Evolutionary conservation across 768 basidiomycete genomes (phyloP), one percentile per base, ranked within the genome.

Genomic region (Psilocybe tampanensis): DNA sequence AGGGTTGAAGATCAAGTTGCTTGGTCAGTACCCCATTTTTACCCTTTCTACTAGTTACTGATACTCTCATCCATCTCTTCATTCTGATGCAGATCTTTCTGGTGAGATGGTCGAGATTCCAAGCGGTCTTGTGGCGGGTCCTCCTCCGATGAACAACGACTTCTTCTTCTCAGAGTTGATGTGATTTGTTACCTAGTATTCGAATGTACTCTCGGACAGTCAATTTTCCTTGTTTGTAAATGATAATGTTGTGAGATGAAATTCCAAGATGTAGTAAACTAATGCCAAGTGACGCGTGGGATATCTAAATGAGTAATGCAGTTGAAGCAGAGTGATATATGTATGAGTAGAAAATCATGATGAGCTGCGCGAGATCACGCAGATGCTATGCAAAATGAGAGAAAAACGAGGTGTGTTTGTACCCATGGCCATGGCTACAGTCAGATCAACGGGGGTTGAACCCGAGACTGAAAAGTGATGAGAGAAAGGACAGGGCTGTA

Each of bases 21-120:
- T 95, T 33, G 91, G 92, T 91, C 58, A 45, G 86, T 74, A 29
- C 29, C 15, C 29, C 29, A 9, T 9, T 29, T 9, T 29, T 29
- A 26, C 54, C 44, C 29, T 15, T 48, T 24, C 45, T 26, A 8
- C 3, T 21, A 21, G 15, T 50, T 18, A 29, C 42, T 34, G 21
- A n/a, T 18, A n/a, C 36, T 32, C 2, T 29, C 33, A 17, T 56
- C 41, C 12, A 50, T 53, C 33, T 42, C 12, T 52, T 53, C 33
- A 17, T 24, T 26, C 57, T 33, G 26, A 3, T 57, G 12, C 63
- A 91, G 94, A 95, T 74, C 78, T 97, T 36, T 89, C 90, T 1
- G 94, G 94, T 6, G 94, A 95, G 70, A 87, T 84, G 74, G 89
- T 94, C 15, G 91, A 94, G 66, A 92, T 96, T 65, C 94, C 94